Percentiles rank a stretch among this genome's conserved stretches.
phyloP scores from a whole-genome alignment of 495 filamentous ascomycete genomes.

The Ramalina intermedia region DNA sequence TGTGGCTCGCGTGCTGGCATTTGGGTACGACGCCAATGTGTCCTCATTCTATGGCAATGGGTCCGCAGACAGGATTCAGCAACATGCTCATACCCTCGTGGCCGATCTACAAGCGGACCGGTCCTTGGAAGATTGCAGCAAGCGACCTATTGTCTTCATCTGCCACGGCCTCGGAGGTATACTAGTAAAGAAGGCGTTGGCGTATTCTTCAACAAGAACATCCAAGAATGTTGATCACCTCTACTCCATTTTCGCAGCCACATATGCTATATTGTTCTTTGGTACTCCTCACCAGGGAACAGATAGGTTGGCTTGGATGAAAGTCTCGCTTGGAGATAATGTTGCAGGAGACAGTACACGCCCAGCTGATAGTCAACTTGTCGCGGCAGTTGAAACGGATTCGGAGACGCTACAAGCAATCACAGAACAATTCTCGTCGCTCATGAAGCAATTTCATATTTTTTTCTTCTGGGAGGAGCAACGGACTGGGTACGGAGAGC shows the following conservation, averaged over 20 bases:
- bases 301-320: constrained; percentile 3
- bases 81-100: constrained; percentile 13
- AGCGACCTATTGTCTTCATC: constrained; percentile 29
- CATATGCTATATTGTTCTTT: constrained; percentile 21
- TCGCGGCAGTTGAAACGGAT: constrained; percentile 12
- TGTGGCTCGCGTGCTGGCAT: constrained; percentile 9
- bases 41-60: constrained; percentile 10
- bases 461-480: constrained; percentile 26
- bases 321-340: neutral
- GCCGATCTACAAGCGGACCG: constrained; percentile 20
- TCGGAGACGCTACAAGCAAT: constrained; percentile 22
- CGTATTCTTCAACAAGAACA: constrained; percentile 16
- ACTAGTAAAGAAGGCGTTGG: constrained; percentile 24
- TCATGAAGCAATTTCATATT: constrained; percentile 23
- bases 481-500: constrained; percentile 10
- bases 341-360: neutral
- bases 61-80: constrained; percentile 10
- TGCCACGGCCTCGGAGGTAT: constrained; percentile 36
- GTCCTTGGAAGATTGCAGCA: constrained; percentile 9
- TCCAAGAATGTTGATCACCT: constrained; percentile 15
- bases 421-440: constrained; percentile 23
- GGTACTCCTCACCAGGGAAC: constrained; percentile 19
- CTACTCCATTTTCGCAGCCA: constrained; percentile 18
- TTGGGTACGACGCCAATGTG: constrained; percentile 7
- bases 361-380: constrained; percentile 5